Evolutionary conservation across 257 asterid genomes (phyloP).

Genomic region (Scutellaria galericulata): DNA sequence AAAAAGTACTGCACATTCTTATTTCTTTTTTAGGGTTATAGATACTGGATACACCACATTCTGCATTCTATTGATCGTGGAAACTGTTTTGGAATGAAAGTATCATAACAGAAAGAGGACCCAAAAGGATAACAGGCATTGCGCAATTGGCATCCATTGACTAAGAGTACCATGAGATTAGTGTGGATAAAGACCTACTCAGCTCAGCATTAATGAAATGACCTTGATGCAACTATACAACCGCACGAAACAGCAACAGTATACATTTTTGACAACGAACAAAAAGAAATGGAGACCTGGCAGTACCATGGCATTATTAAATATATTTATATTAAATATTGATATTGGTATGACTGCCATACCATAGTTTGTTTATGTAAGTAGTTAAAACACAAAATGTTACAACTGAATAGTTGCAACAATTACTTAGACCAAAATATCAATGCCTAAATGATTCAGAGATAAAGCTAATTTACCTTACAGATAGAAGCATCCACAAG

Average conservation of each 20-base stretch:
- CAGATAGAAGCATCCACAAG: constrained; percentile 70
- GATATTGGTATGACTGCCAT: constrained; percentile 1
- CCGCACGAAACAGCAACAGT: background rate
- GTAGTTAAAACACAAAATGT: constrained; percentile 1
- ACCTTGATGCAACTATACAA: background rate
- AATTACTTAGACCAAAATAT: constrained; percentile 16
- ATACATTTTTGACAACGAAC: constrained; percentile 9
- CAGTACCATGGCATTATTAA: background rate
- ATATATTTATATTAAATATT: constrained; percentile 4
- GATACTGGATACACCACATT: constrained; percentile 1
- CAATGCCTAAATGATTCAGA: constrained; percentile 11
- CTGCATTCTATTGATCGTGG: background rate
- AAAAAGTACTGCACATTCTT: background rate
- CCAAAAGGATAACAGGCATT: constrained; percentile 14
- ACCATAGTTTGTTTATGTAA: constrained; percentile 17
- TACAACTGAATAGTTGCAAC: constrained; percentile 13
- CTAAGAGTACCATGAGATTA: background rate
- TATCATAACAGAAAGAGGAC: constrained; percentile 2
- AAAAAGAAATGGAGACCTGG: constrained; percentile 1
- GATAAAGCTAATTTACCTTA: constrained; percentile 58
- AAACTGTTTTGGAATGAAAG: background rate
- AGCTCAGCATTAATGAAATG: constrained; percentile 9
- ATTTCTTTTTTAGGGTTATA: background rate
- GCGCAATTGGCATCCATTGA: constrained; percentile 14
- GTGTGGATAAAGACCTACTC: constrained; percentile 16